Percentiles rank a stretch among this genome's conserved stretches.
phyloP scores from a whole-genome alignment of 1,139 yeast species.

The Taiozyma sp. region DNA sequence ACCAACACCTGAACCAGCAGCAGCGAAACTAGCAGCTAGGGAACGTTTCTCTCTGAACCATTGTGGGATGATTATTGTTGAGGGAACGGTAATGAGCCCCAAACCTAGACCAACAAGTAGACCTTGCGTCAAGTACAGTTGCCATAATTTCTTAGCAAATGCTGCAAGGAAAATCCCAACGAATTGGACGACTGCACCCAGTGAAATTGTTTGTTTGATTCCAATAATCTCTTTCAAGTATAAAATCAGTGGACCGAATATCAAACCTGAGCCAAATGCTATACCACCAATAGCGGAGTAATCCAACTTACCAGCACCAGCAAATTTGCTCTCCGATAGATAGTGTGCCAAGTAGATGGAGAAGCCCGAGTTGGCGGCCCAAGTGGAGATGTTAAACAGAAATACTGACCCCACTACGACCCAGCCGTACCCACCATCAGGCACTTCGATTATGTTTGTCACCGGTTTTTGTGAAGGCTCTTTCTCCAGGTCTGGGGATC shows the following conservation, averaged over 20 bases:
- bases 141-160: conserved; percentile 52
- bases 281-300: conserved; percentile 67
- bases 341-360: conserved; percentile 62
- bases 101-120: conserved; percentile 55
- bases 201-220: conserved; percentile 11
- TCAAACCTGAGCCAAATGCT: conserved; percentile 52
- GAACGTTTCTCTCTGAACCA: conserved; percentile 52
- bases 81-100: conserved; percentile 51
- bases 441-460: conserved; percentile 16
- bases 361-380: conserved; percentile 58
- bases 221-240: conserved; percentile 10
- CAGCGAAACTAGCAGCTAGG: conserved; percentile 46
- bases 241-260: conserved; percentile 32
- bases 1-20: conserved; percentile 55
- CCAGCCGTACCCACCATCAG: conserved; percentile 46
- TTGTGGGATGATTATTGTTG: conserved; percentile 43
- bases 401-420: conserved; percentile 50
- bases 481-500: neutral
- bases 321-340: conserved; percentile 38
- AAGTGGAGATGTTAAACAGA: conserved; percentile 48
- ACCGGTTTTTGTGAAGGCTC: neutral
- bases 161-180: conserved; percentile 57
- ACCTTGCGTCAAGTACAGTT: conserved; percentile 61
- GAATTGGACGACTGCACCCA: conserved; percentile 18
- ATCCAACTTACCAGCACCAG: conserved; percentile 48